A percentile compares a stretch with the other conserved stretches of the same genome.
phyloP scores from a whole-genome alignment of 2,329 filamentous ascomycete genomes.

The Paramyrothecium roridum region DNA sequence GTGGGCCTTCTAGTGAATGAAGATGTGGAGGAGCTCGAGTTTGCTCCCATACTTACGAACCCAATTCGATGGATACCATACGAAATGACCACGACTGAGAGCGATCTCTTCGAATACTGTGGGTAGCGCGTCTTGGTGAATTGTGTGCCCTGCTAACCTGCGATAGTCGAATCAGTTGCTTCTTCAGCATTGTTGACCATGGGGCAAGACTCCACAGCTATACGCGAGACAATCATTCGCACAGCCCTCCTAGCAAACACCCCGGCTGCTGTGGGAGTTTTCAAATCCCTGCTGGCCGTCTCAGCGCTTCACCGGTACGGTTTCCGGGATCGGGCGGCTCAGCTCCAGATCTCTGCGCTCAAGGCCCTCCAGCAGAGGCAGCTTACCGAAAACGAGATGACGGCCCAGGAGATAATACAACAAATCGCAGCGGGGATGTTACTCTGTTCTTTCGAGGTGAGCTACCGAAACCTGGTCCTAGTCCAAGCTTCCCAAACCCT shows the following conservation, averaged over 20 bases:
- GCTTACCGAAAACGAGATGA: not conserved
- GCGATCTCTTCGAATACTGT: conserved; percentile 1
- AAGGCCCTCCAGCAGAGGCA: not conserved
- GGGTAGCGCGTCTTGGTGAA: not conserved
- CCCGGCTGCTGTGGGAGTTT: not conserved
- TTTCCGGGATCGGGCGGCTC: not conserved
- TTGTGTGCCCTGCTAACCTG: not conserved
- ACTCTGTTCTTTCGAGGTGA: conserved; percentile 1
- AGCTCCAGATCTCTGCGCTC: not conserved
- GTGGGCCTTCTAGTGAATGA: not conserved
- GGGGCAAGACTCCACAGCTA: not conserved
- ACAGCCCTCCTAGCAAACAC: not conserved
- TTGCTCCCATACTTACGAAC: not conserved
- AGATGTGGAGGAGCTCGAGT: not conserved
- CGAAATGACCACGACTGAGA: not conserved
- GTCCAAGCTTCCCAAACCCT: not conserved
- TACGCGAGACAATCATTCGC: not conserved
- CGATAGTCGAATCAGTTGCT: not conserved
- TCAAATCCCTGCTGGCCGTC: not conserved
- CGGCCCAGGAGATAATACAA: not conserved
- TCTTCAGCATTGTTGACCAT: not conserved
- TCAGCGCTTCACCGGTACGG: not conserved
- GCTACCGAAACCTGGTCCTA: not conserved
- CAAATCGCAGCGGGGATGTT: conserved; percentile 1
- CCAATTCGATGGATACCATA: not conserved